phyloP scores from a whole-genome alignment of 352 stramenopile species.

The Pythium periplocum region DNA sequence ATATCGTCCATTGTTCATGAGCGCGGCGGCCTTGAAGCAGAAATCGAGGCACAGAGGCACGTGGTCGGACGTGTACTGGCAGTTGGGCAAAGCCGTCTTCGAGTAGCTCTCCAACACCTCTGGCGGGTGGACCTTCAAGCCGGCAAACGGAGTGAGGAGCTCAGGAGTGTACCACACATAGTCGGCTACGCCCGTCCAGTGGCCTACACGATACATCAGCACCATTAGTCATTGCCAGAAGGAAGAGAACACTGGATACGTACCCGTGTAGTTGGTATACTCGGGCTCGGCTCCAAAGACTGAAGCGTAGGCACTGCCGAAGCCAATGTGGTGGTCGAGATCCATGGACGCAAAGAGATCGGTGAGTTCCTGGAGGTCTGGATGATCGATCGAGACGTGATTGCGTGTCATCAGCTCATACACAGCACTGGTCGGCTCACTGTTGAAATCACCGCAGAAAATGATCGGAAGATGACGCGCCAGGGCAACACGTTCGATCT shows the following conservation, averaged over 20 bases:
- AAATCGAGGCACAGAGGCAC: constrained; percentile 90
- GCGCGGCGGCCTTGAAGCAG: constrained; percentile 60
- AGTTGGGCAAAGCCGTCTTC: constrained; percentile 93
- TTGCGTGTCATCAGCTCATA: constrained; percentile 95
- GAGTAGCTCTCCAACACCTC: constrained; percentile 82
- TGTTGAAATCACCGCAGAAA: constrained; percentile 99
- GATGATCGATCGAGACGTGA: constrained; percentile 83
- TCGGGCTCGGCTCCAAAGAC: constrained; percentile 95
- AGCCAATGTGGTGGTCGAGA: constrained; percentile 91
- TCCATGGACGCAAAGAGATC: constrained; percentile 50
- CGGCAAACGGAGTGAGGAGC: constrained; percentile 90
- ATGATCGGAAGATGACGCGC: constrained; percentile 90
- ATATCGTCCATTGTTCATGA: constrained; percentile 26
- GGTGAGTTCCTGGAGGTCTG: constrained; percentile 73
- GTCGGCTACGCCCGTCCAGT: constrained; percentile 95
- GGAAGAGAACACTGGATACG: constrained; percentile 1
- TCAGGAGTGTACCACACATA: constrained; percentile 98
- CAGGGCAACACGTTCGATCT: constrained; percentile 74
- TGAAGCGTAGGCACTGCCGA: constrained; percentile 93
- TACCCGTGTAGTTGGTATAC: constrained; percentile 98
- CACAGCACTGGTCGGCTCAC: constrained; percentile 93
- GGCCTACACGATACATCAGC: constrained; percentile 70
- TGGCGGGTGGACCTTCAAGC: constrained; percentile 91
- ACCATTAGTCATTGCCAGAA: constrained; percentile 37
- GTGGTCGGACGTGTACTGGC: constrained; percentile 96